Base-by-base conservation (phyloP, 202 grass and related monocot genomes). In the Brachypodium distachyon region DNA sequence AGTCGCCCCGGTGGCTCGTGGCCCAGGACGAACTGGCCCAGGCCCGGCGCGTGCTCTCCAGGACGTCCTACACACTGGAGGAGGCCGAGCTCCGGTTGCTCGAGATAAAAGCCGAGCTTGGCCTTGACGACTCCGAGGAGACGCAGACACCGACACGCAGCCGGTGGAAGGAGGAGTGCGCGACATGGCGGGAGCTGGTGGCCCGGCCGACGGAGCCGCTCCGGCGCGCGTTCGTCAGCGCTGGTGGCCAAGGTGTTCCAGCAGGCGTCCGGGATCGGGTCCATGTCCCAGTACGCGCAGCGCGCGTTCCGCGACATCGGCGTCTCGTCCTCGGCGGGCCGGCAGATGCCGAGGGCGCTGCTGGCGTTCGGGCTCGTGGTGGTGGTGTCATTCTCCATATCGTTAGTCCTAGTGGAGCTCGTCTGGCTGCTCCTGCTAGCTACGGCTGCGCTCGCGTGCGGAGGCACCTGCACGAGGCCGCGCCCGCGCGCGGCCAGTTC, bases 1-100 rank as follows among this genome's bases (percentile, higher is more conserved):
- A 91, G 48, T 84, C 88, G 34, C 88, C 88, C 1, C 82, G 80
- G n/a, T 88, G 83, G 85, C 79, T 84, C 18, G 50, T 79, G 40
- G 66, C 82, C 67, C 60, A 61, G 62, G 81, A 81, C 63, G 61
- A 50, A 65, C 31, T 80, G 6, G 56, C 14, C 32, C 36, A 87
- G 42, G 87, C 91, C 38, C 69, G 62, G 23, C 56, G 73, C 26
- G 83, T 97, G 72, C 77, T 93, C 11, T 29, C 71, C 68, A 77
- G 59, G 73, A 93, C 83, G 28, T 90, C 83, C 18, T 58, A 77
- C 3, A 85, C 86, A 2, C 63, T 84, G 33, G 87, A 66, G 36
- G 89, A 90, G 76, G 72, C 84, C 9, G 70, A 86, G 67, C 27
- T 71, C 69, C 84, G 85, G 5, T 41, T 83, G n/a, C 55, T 70